Evolutionary conservation across 1,139 yeast species (phyloP), one percentile per base, ranked within the genome.

Genomic region (Kodamaea alishanica): DNA sequence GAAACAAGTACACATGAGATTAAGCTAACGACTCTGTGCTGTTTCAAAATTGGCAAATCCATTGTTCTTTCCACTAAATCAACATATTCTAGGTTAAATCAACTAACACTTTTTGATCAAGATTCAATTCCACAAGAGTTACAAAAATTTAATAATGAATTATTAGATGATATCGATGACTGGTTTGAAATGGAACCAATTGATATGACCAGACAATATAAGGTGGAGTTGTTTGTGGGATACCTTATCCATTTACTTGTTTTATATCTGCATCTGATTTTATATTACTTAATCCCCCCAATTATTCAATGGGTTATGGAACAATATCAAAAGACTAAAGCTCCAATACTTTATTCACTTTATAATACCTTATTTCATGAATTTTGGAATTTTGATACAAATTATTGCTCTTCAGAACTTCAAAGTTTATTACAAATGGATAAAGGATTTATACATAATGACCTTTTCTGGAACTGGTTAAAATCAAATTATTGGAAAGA

Each of bases 301-400:
- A 41, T 68, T 8, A 46, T 66, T 1, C 73, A 67, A 35, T 68
- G 73, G 73, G 51, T 67, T 8, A 47, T 52, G 28, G 73, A 67
- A 36, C 55, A 58, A 27, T 48, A 33, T 27, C 24, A 24, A 5
- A 32, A 31, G 7, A 33, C 43, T 1, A 37, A 38, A 2, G 42
- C 35, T 26, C 8, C 23, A 22, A 28, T 42, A 2, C 41, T 45
- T 24, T 32, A 32, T 22, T 37, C 47, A 1, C 27, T 51, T 15
- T 42, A 50, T 40, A 37, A 45, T 26, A 42, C 43, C 9, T 45
- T 65, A 10, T 64, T 64, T 39, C 27, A 37, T 12, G 65, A 60
- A 35, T 66, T 40, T 43, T 66, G 72, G 69, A 37, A 39, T 9
- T 57, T 52, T 32, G 57, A 55, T 40, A 52, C 51, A 8, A 47